Evolutionary conservation across 1,284 basidiomycete genomes (phyloP).

Genomic region (Amylostereum areolatum): DNA sequence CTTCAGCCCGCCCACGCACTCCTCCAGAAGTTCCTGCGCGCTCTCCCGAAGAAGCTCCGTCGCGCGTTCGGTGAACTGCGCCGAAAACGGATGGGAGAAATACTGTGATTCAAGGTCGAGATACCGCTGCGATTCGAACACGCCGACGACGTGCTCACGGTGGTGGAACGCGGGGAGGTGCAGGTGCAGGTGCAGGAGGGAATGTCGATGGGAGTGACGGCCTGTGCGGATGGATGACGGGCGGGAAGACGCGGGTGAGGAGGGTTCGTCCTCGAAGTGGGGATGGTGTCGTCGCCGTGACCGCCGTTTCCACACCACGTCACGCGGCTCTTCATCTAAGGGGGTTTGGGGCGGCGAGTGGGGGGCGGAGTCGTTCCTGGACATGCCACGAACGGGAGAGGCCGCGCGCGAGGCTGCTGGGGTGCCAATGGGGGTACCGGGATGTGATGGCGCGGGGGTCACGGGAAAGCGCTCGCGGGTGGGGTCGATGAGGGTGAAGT

Average conservation of each 20-base stretch:
- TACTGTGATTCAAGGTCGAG: constrained; percentile 66
- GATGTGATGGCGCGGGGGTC: constrained; percentile 40
- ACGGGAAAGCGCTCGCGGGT: constrained; percentile 50
- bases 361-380: too few relatives aligned
- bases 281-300: constrained; percentile 6
- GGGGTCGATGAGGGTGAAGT: constrained; percentile 59
- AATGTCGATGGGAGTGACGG: constrained; percentile 18
- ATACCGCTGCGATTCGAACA: constrained; percentile 77
- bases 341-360: too few relatives aligned
- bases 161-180: constrained; percentile 10
- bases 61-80: constrained; percentile 43
- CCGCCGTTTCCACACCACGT: too few relatives aligned
- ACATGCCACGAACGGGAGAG: constrained; percentile 3
- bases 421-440: constrained; percentile 27
- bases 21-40: constrained; percentile 51
- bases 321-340: too few relatives aligned
- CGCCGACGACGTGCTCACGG: constrained; percentile 65
- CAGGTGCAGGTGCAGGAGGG: constrained; percentile 20
- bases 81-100: constrained; percentile 46
- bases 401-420: constrained; percentile 21
- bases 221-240: constrained; percentile 6
- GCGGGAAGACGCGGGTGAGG: constrained; percentile 14
- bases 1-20: constrained; percentile 39
- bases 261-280: constrained; percentile 8
- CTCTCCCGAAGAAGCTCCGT: constrained; percentile 51